Base-by-base conservation (phyloP, 2,329 filamentous ascomycete species). In the Claviceps maximensis region DNA sequence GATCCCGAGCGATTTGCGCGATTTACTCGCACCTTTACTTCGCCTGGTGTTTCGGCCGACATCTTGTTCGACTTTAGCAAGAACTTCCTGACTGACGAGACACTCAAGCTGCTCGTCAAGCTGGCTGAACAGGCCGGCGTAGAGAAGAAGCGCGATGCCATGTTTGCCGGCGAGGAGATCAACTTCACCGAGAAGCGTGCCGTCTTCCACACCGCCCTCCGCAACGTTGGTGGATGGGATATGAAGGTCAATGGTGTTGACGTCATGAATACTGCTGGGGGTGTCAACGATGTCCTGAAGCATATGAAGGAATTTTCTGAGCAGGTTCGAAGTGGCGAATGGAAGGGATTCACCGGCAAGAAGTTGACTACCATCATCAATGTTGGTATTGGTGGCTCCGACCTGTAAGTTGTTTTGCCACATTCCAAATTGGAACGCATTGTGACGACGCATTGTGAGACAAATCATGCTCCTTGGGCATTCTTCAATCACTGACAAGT, bases 261-360 rank as follows among this genome's bases (percentile, higher is more conserved):
- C 67, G 93, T 98, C 64, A 91, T 96, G 69, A 89, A 86, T 70
- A 83, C 85, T 57, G 82, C 90, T 53, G 88, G 90, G 63, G 93
- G 84, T 53, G 91, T 96, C 69, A 90, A 95, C 68, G 79, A 82
- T 40, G 93, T 97, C 54, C 79, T 98, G 54, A 80, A 94, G 58
- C 93, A 98, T 75, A 97, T 98, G 86, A 95, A 95, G 78, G 88
- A 93, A 72, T 98, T 98, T 74, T 90, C 87, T 46, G 88, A 95
- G 74, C 86, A 95, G 73, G 84, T 98, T 54, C 82, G 93, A 66
- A 94, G 87, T 68, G 93, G 93, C 59, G 82, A 89, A 68, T 98
- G 93, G 93, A 96, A 91, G 76, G 93, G 93, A 54, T 96, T 83
- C 75, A 93, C 89, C 41, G 93, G 93, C 70, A 97, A 97, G 86